Percentiles rank a stretch among this genome's conserved stretches.
phyloP scores from a whole-genome alignment of 2,329 filamentous ascomycete genomes.

The Xylariomycetidae sp. region DNA sequence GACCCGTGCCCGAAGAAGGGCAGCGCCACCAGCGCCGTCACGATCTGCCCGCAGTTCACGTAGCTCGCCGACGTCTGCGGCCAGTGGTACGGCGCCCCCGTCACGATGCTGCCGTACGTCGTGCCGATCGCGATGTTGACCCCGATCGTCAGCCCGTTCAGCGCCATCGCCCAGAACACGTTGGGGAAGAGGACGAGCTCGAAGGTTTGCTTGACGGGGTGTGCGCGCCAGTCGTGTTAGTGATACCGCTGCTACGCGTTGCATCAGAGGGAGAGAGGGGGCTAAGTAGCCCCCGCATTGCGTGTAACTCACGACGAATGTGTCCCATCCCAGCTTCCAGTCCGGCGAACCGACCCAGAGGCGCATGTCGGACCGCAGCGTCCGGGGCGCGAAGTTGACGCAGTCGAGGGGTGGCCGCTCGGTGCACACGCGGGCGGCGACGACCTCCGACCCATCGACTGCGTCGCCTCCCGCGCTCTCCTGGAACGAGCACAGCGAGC shows the following conservation, averaged over 20 bases:
- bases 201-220: slow-evolving; percentile 27
- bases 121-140: slow-evolving; percentile 38
- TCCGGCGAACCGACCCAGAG: slow-evolving; percentile 34
- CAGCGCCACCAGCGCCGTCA: slow-evolving; percentile 31
- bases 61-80: slow-evolving; percentile 29
- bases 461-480: slow-evolving; percentile 15
- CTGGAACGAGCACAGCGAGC: slow-evolving; percentile 32
- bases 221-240: too few species aligned
- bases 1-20: slow-evolving; percentile 34
- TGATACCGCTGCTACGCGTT: too few species aligned
- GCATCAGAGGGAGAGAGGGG: too few species aligned
- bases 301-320: slow-evolving; percentile 7
- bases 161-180: slow-evolving; percentile 34
- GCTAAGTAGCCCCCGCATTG: too few species aligned
- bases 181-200: slow-evolving; percentile 35
- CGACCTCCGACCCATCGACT: slow-evolving; percentile 12
- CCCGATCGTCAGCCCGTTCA: slow-evolving; percentile 35
- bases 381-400: slow-evolving; percentile 31
- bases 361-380: slow-evolving; percentile 29
- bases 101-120: slow-evolving; percentile 33
- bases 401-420: slow-evolving; percentile 28
- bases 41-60: slow-evolving; percentile 35
- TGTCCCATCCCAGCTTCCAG: slow-evolving; percentile 25
- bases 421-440: slow-evolving; percentile 11
- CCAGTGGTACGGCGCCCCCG: slow-evolving; percentile 32